Conservation (phyloP, 768 basidiomycete genomes). For the Agrocybe chaxingu region DNA sequence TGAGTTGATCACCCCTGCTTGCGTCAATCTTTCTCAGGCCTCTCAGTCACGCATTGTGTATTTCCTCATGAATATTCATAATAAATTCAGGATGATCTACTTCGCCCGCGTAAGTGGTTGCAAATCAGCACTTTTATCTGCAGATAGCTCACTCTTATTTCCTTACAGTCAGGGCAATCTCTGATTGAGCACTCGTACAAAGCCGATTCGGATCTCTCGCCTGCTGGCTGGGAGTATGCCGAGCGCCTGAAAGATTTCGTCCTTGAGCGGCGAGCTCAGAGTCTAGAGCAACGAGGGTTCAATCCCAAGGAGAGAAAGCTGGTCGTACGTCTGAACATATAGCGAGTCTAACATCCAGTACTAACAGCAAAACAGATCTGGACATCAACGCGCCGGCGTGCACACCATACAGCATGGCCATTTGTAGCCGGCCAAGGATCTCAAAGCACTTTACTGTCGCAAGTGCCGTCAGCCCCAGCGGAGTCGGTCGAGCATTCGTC, state of each 20-base stretch:
- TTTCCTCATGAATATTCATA: slow-evolving; percentile 99
- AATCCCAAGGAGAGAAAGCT: slow-evolving; percentile 57
- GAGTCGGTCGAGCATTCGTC: slow-evolving; percentile 7
- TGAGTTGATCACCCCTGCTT: slow-evolving; percentile 22
- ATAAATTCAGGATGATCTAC: slow-evolving; percentile 88
- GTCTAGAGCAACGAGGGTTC: slow-evolving; percentile 68
- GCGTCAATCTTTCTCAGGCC: not conserved
- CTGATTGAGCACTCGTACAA: slow-evolving; percentile 98
- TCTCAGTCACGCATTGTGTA: slow-evolving; percentile 89
- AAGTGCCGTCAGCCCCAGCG: slow-evolving; percentile 12
- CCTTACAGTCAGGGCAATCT: slow-evolving; percentile 87
- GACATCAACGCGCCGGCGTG: slow-evolving; percentile 92
- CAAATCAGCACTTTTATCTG: not conserved
- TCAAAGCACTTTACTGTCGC: slow-evolving; percentile 14
- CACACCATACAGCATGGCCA: slow-evolving; percentile 96
- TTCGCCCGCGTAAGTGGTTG: slow-evolving; percentile 78
- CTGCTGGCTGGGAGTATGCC: slow-evolving; percentile 94
- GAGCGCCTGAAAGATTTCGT: slow-evolving; percentile 89
- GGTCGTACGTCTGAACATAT: slow-evolving; percentile 47
- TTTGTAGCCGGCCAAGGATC: slow-evolving; percentile 46
- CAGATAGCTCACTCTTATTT: not conserved
- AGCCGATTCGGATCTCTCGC: slow-evolving; percentile 95
- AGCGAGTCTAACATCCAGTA: not conserved
- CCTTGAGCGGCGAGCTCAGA: slow-evolving; percentile 74
- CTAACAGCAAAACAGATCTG: slow-evolving; percentile 63